These are phyloP conservation scores for Scheffersomyces lignicola DNA, from an alignment of 1,139 yeast species.

Conservation along the genomic window DNA sequence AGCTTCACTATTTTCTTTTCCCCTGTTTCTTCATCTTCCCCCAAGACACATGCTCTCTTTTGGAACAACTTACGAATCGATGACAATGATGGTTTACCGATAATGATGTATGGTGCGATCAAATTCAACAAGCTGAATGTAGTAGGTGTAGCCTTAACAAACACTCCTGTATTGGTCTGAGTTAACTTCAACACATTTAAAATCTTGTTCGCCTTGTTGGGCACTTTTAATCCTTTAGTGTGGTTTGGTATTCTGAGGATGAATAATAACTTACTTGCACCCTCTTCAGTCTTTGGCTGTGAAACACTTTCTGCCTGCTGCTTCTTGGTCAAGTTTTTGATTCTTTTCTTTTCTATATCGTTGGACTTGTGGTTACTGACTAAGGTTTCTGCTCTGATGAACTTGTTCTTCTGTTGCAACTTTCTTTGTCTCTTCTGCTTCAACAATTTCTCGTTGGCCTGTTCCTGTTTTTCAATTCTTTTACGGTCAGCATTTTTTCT, in stretches of 20 bases:
- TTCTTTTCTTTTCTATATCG: conserved; percentile 66
- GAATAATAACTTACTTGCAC: conserved; percentile 55
- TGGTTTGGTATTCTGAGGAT: conserved; percentile 64
- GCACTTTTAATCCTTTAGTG: conserved; percentile 60
- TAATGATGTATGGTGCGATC: conserved; percentile 68
- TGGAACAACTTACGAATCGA: conserved; percentile 73
- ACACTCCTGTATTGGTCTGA: conserved; percentile 66
- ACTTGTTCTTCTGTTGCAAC: conserved; percentile 44
- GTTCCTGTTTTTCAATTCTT: conserved; percentile 63
- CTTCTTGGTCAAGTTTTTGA: conserved; percentile 56
- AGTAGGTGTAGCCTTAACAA: conserved; percentile 58
- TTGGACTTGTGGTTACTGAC: conserved; percentile 65
- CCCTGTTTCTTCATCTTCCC: conserved; percentile 30
- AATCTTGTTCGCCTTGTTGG: conserved; percentile 62
- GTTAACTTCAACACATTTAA: conserved; percentile 58
- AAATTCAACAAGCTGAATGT: conserved; percentile 62
- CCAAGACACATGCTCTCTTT: conserved; percentile 65
- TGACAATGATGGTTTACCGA: conserved; percentile 70
- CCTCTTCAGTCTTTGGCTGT: conserved; percentile 20
- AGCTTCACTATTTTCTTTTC: conserved; percentile 41
- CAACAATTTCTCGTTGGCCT: conserved; percentile 29
- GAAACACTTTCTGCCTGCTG: conserved; percentile 28
- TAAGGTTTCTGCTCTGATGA: conserved; percentile 71
- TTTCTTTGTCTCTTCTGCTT: conserved; percentile 37
- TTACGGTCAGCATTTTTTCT: conserved; percentile 75